These are phyloP conservation scores for Puccinia hordei DNA, from an alignment of 1,284 basidiomycete genomes.

Conservation along the genomic window DNA sequence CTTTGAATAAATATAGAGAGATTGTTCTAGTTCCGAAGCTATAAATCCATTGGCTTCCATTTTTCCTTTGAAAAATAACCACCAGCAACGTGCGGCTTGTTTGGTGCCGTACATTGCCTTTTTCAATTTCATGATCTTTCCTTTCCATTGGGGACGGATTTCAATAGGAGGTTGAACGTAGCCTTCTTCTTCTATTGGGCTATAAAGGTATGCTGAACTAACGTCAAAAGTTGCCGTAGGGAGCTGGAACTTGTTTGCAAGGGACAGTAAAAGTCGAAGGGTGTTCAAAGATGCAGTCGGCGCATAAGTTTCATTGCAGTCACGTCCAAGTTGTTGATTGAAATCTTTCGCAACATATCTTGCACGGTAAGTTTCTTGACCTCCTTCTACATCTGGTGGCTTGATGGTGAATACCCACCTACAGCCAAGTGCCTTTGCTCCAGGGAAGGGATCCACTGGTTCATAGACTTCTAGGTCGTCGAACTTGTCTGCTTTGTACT, in stretches of 20 bases:
- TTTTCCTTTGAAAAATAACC: constrained; percentile 18
- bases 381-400: not conserved
- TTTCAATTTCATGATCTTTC: not conserved
- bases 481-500: not conserved
- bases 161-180: too few species aligned
- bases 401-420: constrained; percentile 26
- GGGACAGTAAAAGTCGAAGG: not conserved
- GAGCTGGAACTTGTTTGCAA: not conserved
- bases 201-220: not conserved
- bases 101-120: constrained; percentile 27
- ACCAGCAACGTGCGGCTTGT: constrained; percentile 14
- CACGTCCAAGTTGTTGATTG: not conserved
- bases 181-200: too few species aligned
- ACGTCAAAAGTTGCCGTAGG: not conserved
- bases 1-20: not conserved
- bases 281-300: not conserved
- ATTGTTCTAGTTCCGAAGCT: not conserved
- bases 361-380: not conserved
- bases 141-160: too few species aligned
- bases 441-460: not conserved
- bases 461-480: not conserved
- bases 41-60: constrained; percentile 5
- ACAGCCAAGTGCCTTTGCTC: not conserved
- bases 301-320: constrained; percentile 21
- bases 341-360: constrained; percentile 12